Conservation (phyloP, 1,284 basidiomycete species). For the Cystobasidium sp. region DNA sequence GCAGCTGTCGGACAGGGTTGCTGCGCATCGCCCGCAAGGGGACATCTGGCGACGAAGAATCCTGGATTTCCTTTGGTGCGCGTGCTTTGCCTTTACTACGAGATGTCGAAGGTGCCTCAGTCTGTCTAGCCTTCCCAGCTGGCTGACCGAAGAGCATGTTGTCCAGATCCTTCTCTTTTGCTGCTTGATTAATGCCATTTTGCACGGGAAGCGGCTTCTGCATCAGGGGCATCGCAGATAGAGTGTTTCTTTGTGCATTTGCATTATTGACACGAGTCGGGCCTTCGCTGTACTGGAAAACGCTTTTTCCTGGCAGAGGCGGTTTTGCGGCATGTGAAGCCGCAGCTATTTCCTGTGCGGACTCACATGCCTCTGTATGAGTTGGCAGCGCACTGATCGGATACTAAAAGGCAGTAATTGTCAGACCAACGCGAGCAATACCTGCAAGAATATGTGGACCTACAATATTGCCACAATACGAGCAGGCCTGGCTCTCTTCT, state of each 20-base stretch:
- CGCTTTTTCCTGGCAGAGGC: neutral
- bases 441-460: neutral
- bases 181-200: neutral
- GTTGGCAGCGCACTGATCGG: conserved; percentile 1
- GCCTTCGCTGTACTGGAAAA: conserved; percentile 6
- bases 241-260: no score
- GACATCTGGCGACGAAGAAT: conserved; percentile 11
- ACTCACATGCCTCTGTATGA: conserved; percentile 17
- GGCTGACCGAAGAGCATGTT: conserved; percentile 7
- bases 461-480: conserved; percentile 24
- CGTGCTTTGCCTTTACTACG: conserved; percentile 15
- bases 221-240: neutral
- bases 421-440: neutral
- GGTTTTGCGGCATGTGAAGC: neutral
- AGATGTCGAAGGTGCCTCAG: neutral
- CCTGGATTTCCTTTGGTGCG: neutral
- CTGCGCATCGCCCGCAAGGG: neutral
- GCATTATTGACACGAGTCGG: neutral
- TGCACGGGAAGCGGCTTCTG: neutral
- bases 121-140: conserved; percentile 5
- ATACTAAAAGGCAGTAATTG: neutral
- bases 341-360: conserved; percentile 5
- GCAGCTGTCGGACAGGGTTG: no score
- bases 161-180: conserved; percentile 6
- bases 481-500: conserved; percentile 21